These are phyloP conservation scores for Tulasnella sp. DNA, from an alignment of 768 basidiomycete species.

Conservation along the genomic window DNA sequence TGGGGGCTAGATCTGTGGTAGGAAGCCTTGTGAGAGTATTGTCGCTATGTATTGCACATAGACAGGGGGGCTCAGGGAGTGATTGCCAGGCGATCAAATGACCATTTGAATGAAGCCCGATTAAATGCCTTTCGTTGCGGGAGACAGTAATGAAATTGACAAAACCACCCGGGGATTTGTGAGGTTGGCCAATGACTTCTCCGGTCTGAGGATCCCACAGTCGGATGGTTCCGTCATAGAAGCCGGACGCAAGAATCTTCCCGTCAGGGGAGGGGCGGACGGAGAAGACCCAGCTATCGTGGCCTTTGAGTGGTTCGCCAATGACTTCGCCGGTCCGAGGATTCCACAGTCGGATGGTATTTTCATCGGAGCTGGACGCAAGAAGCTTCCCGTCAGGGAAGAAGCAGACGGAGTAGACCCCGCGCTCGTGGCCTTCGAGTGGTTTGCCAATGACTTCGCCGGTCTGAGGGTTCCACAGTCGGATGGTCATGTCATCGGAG, in stretches of 20 bases:
- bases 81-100: too few species aligned
- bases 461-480: neutral
- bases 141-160: too few species aligned
- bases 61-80: too few species aligned
- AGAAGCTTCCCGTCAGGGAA: constrained; percentile 6
- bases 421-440: neutral
- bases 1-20: too few species aligned
- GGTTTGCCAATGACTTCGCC: neutral
- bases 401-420: neutral
- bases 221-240: neutral
- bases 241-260: neutral
- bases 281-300: neutral
- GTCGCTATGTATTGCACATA: too few species aligned
- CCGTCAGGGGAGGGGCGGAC: constrained; percentile 5
- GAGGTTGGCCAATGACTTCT: neutral
- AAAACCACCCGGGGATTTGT: too few species aligned
- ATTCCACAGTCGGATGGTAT: constrained; percentile 4
- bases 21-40: too few species aligned
- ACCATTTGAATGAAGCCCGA: too few species aligned
- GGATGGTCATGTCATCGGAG: neutral
- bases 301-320: neutral
- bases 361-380: neutral
- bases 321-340: neutral
- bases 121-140: too few species aligned
- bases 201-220: constrained; percentile 8